Percentiles rank a stretch among this genome's conserved stretches.
These are phyloP conservation scores for Solanum lignicaule DNA, from an alignment of 257 asterid genomes.

Conservation along the genomic window DNA sequence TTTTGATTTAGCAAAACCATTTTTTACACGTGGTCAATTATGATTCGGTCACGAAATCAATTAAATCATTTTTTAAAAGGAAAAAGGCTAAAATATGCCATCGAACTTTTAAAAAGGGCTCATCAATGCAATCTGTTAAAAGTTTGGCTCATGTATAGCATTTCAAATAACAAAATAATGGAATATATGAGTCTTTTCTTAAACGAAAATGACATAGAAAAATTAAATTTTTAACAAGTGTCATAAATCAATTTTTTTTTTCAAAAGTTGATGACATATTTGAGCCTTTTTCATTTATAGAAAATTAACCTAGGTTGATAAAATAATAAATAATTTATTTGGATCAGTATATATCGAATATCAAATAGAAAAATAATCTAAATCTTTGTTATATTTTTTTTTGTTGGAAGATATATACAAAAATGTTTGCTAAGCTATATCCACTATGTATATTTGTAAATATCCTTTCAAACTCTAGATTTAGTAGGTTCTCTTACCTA, in stretches of 20 bases:
- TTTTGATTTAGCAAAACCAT: too few species aligned
- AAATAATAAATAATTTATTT: background rate
- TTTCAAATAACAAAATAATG: background rate
- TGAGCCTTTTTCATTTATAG: too few species aligned
- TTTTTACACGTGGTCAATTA: too few species aligned
- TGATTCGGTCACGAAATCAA: too few species aligned
- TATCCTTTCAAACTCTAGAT: background rate
- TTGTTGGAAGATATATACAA: background rate
- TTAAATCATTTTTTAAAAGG: too few species aligned
- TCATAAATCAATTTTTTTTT: too few species aligned
- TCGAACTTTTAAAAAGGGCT: too few species aligned
- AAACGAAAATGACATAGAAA: background rate
- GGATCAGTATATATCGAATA: background rate
- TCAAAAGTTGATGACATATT: too few species aligned
- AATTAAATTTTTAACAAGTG: fast-evolving
- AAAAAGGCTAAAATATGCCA: too few species aligned
- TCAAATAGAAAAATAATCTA: background rate
- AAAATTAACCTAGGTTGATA: background rate
- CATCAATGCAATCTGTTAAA: too few species aligned
- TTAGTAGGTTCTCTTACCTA: background rate
- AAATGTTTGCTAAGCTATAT: background rate
- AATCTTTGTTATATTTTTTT: background rate
- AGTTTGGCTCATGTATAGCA: background rate
- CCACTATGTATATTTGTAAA: background rate
- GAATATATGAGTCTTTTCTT: fast-evolving